Evolutionary conservation across 805 yeast species (phyloP).

Genomic region (Schwanniomyces pseudopolymorphus): DNA sequence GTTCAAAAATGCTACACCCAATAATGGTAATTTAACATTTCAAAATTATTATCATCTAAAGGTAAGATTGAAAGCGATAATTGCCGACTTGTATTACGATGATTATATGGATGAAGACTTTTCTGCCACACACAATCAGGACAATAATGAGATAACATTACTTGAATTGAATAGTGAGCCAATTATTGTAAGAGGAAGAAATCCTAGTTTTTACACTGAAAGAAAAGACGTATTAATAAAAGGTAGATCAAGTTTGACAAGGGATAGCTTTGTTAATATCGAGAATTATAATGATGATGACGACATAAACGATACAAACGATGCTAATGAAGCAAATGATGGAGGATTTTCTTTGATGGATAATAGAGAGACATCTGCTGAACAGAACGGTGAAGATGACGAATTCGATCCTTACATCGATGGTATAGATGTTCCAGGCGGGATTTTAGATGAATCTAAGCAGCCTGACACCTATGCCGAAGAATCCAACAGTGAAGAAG

Average conservation of each 20-base stretch:
- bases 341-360: slow-evolving; percentile 8
- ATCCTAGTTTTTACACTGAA: slow-evolving; percentile 59
- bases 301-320: background rate
- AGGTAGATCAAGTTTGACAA: slow-evolving; percentile 18
- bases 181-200: slow-evolving; percentile 59
- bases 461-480: background rate
- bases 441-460: background rate
- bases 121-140: slow-evolving; percentile 12
- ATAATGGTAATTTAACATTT: slow-evolving; percentile 45
- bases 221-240: slow-evolving; percentile 48
- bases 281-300: slow-evolving; percentile 3
- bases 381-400: slow-evolving; percentile 7
- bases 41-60: slow-evolving; percentile 47
- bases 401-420: background rate
- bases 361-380: slow-evolving; percentile 13
- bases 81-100: slow-evolving; percentile 38
- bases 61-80: slow-evolving; percentile 33
- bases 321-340: slow-evolving; percentile 4
- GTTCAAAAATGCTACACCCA: slow-evolving; percentile 53
- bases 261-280: slow-evolving; percentile 14
- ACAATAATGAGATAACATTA: slow-evolving; percentile 27
- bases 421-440: background rate
- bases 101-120: slow-evolving; percentile 35
- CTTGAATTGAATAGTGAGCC: slow-evolving; percentile 40
- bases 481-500: background rate